Evolutionary conservation across 2,329 filamentous ascomycete species (phyloP).

Genomic region (Microsporum canis): DNA sequence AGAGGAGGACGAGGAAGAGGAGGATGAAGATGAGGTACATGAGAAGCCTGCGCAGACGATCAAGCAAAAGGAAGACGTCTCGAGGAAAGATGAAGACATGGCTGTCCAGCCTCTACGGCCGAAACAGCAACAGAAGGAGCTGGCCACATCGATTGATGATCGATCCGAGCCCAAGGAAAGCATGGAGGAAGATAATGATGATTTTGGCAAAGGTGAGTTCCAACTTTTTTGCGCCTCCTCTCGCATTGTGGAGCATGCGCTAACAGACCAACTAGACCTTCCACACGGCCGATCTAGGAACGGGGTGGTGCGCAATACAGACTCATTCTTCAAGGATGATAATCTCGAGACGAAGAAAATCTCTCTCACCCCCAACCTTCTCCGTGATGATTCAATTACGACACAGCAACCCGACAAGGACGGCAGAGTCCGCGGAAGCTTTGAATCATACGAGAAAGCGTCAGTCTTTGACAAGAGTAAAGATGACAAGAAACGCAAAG

Average conservation of each 20-base stretch:
- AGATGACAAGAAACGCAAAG: constrained; percentile 65
- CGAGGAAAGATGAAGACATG: constrained; percentile 29
- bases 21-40: constrained; percentile 10
- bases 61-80: constrained; percentile 18
- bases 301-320: constrained; percentile 77
- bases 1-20: constrained; percentile 26
- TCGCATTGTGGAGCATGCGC: not conserved
- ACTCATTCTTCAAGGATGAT: constrained; percentile 97
- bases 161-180: not conserved
- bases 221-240: not conserved
- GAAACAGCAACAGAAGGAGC: constrained; percentile 30
- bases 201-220: not conserved
- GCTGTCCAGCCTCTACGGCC: constrained; percentile 36
- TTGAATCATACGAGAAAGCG: constrained; percentile 66
- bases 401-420: constrained; percentile 26
- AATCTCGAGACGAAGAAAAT: constrained; percentile 94
- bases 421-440: constrained; percentile 42
- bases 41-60: not conserved
- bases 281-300: constrained; percentile 54
- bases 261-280: constrained; percentile 4
- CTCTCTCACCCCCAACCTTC: constrained; percentile 80
- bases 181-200: not conserved
- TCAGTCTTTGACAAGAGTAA: constrained; percentile 52
- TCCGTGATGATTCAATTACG: constrained; percentile 60
- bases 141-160: constrained; percentile 13